Evolutionary conservation across 1,139 yeast species (phyloP).

Genomic region (Debaryomycetaceae sp.): DNA sequence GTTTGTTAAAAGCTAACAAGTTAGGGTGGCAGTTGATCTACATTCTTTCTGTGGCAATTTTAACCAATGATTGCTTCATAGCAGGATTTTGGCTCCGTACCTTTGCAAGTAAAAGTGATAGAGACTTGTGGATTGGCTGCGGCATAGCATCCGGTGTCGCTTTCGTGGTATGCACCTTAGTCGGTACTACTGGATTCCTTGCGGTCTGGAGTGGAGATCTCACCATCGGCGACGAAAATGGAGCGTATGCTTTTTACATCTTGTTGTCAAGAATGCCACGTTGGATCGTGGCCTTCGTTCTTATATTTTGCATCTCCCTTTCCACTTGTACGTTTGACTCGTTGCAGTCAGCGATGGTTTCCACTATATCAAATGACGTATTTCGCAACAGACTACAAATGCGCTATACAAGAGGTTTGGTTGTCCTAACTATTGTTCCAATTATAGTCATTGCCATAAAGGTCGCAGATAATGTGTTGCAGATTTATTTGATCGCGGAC

Average conservation of each 20-base stretch:
- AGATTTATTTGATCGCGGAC: slow-evolving; percentile 88
- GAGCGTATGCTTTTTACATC: slow-evolving; percentile 66
- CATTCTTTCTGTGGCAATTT: slow-evolving; percentile 79
- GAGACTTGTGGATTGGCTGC: slow-evolving; percentile 73
- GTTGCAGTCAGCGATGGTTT: slow-evolving; percentile 82
- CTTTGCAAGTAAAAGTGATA: slow-evolving; percentile 78
- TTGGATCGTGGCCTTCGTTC: slow-evolving; percentile 82
- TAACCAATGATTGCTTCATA: slow-evolving; percentile 86
- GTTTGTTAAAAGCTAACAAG: slow-evolving; percentile 57
- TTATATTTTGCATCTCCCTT: slow-evolving; percentile 67
- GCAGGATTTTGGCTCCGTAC: slow-evolving; percentile 94
- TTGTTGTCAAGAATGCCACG: slow-evolving; percentile 72
- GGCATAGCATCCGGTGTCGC: slow-evolving; percentile 68
- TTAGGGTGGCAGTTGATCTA: slow-evolving; percentile 89
- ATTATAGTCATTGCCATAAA: slow-evolving; percentile 78
- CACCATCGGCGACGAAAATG: slow-evolving; percentile 54
- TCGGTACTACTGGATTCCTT: slow-evolving; percentile 80
- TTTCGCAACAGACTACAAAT: slow-evolving; percentile 76
- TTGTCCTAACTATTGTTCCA: slow-evolving; percentile 75
- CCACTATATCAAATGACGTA: slow-evolving; percentile 83
- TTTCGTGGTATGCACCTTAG: slow-evolving; percentile 60
- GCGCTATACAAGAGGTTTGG: slow-evolving; percentile 67
- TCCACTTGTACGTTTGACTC: slow-evolving; percentile 92
- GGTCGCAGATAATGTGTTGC: slow-evolving; percentile 77
- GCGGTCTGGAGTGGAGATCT: slow-evolving; percentile 89